Base-by-base conservation (phyloP, 202 grass and related monocot species). In the Brachypodium distachyon region DNA sequence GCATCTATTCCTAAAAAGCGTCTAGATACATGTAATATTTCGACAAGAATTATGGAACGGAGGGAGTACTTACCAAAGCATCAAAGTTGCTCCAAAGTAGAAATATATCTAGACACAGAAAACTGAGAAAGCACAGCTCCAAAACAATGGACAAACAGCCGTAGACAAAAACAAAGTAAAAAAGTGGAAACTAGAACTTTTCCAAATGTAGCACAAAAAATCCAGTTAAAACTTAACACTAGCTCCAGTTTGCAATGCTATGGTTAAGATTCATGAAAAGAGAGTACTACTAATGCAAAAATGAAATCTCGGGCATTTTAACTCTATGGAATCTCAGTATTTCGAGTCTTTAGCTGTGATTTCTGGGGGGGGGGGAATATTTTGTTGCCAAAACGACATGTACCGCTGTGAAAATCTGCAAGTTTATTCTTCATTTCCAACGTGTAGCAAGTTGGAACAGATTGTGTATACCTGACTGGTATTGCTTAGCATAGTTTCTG, bases 401-500 rank as follows among this genome's bases (percentile, higher is more conserved):
- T 55, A 54, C 25, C 28, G 19, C 69, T 39, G 67, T 4, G 66
- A 73, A 1, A 12, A 66, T 58, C 59, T 67, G 41, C 5, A 44
- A 78, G 18, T 1, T 4, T 58, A 38, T 28, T 28, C 70, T 33
- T 56, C 6, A 1, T 12, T 66, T 57, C 31, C 17, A 77, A 82
- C 6, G 55, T 4, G 54, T 58, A 69, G 43, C 34, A 59, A 64
- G 7, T 12, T 5, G 27, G 52, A 74, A 68, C 55, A 70, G 36
- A 61, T 68, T 46, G 26, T 11, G 60, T 32, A 14, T 85, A 98
- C 95, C 88, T 94, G 91, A 79, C 89, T 94, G 21, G 91, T 92
- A 79, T 92, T 94, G 80, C 73, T 70, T 52, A 94, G 81, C 95
- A 98, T 92, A 56, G 91, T 84, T 82, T 94, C 89, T 32, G 74